Conservation (phyloP, 1,284 basidiomycete genomes). For the Sphaerobolus stellatus region DNA sequence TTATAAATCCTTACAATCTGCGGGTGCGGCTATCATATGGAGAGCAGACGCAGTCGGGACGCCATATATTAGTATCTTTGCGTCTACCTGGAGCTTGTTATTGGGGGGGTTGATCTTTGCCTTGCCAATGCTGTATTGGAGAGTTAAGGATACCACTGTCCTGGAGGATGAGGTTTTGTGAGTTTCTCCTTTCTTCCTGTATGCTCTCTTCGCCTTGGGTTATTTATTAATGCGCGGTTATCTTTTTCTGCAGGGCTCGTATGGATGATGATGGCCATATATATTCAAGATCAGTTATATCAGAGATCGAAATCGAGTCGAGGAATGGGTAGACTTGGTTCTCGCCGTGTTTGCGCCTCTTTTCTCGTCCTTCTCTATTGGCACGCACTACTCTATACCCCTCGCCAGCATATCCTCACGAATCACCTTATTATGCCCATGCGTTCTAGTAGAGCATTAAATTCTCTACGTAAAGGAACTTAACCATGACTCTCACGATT, state of each 20-base stretch:
- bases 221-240: background rate
- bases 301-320: too few relatives aligned
- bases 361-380: too few relatives aligned
- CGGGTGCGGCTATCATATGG: slow-evolving; percentile 54
- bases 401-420: too few relatives aligned
- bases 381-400: too few relatives aligned
- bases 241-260: slow-evolving; percentile 12
- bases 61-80: slow-evolving; percentile 55
- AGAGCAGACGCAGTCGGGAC: slow-evolving; percentile 44
- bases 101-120: slow-evolving; percentile 48
- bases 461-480: too few relatives aligned
- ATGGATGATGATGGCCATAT: slow-evolving; percentile 18
- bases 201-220: background rate
- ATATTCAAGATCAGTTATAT: slow-evolving; percentile 10
- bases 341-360: too few relatives aligned
- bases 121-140: slow-evolving; percentile 53
- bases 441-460: too few relatives aligned
- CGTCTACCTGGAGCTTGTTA: slow-evolving; percentile 53
- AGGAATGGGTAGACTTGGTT: too few relatives aligned
- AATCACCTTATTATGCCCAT: too few relatives aligned
- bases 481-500: too few relatives aligned
- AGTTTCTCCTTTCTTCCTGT: slow-evolving; percentile 18
- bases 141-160: slow-evolving; percentile 50
- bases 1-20: slow-evolving; percentile 57
- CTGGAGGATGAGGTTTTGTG: slow-evolving; percentile 46